Base-by-base conservation (phyloP, 352 stramenopile species). In the Pythium pyrilobum region DNA sequence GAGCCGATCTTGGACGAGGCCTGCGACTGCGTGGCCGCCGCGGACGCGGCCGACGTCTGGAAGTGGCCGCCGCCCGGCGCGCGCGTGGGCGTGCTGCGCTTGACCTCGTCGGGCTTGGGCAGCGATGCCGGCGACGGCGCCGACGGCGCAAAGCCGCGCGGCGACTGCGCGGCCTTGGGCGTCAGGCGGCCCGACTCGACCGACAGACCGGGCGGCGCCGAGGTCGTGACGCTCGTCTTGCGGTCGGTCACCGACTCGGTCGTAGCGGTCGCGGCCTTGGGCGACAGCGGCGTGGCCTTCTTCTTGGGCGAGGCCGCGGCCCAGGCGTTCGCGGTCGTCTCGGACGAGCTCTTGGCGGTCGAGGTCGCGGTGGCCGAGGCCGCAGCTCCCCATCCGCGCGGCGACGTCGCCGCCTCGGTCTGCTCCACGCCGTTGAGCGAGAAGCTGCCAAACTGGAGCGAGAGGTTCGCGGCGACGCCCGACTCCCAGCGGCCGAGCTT, bases 371-470 rank as follows among this genome's bases (percentile, higher is more conserved):
- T 69, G 15, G 73, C 72, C 6, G 72, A 72, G 0, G 70, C 77
- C 11, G 72, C 72, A 16, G 77, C 78, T 23, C 66, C 66, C 80
- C 80, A 90, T 31, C 74, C 80, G 36, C 68, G 67, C 49, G 77
- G 75, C 8, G 80, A 86, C n/a, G 77, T 71, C 7, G 81, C 46
- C 43, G n/a, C 34, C 24, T 89, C 77, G 36, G 46, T 34, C 37
- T 72, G 52, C 5, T 89, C 81, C 25, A 81, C 71, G 5, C 77
- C 81, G 48, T 78, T 89, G 23, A 94, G 60, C 20, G 84, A 94
- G 23, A 94, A 94, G 67, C 84, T 94, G 12, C 84, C 84, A 67
- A 94, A 94, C 64, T 94, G 84, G 29, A 94, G 73, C 40, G 81
- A 89, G 21, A 94, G 55, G 59, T 92, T 89, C 4, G 79, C 64